phyloP scores from a whole-genome alignment of 1,284 basidiomycete genomes.

The Mycena sp. region DNA sequence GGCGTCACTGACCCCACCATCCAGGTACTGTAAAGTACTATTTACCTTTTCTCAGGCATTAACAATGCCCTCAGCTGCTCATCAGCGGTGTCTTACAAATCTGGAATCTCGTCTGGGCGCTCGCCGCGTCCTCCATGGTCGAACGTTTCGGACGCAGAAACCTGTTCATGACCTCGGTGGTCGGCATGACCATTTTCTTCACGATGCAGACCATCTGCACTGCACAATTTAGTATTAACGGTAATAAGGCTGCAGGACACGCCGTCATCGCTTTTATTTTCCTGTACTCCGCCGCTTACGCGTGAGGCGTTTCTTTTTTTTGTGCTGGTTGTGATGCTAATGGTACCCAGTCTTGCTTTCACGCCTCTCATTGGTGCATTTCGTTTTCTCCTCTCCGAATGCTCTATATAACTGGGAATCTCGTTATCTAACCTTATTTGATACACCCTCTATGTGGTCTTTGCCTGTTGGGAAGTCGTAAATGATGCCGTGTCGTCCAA shows the following conservation, averaged over 20 bases:
- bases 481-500: too few species aligned
- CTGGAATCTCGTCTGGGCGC: slow-evolving; percentile 78
- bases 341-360: slow-evolving; percentile 66
- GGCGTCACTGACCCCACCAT: slow-evolving; percentile 73
- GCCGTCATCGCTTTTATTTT: slow-evolving; percentile 84
- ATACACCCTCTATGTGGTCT: background rate
- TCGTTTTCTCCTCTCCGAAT: too few species aligned
- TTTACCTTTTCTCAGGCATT: background rate
- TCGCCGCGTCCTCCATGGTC: slow-evolving; percentile 66
- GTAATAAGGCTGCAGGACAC: slow-evolving; percentile 60
- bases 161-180: slow-evolving; percentile 72
- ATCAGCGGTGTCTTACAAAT: slow-evolving; percentile 83
- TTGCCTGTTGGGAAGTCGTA: too few species aligned
- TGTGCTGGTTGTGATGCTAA: background rate
- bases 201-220: slow-evolving; percentile 79
- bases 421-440: too few species aligned
- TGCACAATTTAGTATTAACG: slow-evolving; percentile 65
- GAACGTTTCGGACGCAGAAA: slow-evolving; percentile 70
- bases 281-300: slow-evolving; percentile 77
- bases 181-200: slow-evolving; percentile 81
- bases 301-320: slow-evolving; percentile 53
- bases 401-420: too few species aligned
- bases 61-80: slow-evolving; percentile 54
- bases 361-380: slow-evolving; percentile 66
- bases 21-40: slow-evolving; percentile 50